phyloP scores from a whole-genome alignment of 2,329 filamentous ascomycete species.

The Talaromyces verruculosus region DNA sequence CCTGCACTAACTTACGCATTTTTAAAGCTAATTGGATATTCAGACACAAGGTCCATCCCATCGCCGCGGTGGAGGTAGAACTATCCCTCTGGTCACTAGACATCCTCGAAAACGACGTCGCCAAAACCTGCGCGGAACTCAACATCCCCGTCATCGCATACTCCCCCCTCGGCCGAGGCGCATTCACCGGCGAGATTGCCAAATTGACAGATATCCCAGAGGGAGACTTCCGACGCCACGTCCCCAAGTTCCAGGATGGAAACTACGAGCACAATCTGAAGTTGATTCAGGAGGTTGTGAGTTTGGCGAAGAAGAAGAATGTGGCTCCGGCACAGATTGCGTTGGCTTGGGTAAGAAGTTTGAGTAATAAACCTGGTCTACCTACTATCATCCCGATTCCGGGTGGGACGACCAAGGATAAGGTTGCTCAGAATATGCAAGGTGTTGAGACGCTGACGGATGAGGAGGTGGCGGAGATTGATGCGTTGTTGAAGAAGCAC shows the following conservation, averaged over 20 bases:
- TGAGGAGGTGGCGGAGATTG: slow-evolving; percentile 51
- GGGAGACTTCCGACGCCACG: slow-evolving; percentile 45
- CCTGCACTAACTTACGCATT: neutral
- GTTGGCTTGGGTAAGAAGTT: slow-evolving; percentile 47
- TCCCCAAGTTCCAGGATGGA: slow-evolving; percentile 54
- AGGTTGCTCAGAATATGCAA: slow-evolving; percentile 46
- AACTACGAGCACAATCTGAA: slow-evolving; percentile 53
- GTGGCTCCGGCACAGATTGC: slow-evolving; percentile 50
- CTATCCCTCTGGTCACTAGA: slow-evolving; percentile 59
- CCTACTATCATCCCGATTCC: slow-evolving; percentile 46
- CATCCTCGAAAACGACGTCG: slow-evolving; percentile 59
- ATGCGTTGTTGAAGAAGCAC: slow-evolving; percentile 51
- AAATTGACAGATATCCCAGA: slow-evolving; percentile 49
- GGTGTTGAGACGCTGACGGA: slow-evolving; percentile 35
- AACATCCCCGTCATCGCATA: slow-evolving; percentile 61
- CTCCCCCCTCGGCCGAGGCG: slow-evolving; percentile 60
- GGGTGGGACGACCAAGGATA: slow-evolving; percentile 40
- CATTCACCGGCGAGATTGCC: slow-evolving; percentile 53
- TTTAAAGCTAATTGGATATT: neutral
- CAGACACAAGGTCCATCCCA: slow-evolving; percentile 48
- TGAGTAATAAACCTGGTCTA: slow-evolving; percentile 40
- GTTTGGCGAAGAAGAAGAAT: slow-evolving; percentile 48
- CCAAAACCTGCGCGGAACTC: slow-evolving; percentile 56
- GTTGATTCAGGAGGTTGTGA: slow-evolving; percentile 48
- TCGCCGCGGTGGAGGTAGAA: slow-evolving; percentile 62